Conservation (phyloP, 345 rosid genomes). For the Syzygium aqueum region DNA sequence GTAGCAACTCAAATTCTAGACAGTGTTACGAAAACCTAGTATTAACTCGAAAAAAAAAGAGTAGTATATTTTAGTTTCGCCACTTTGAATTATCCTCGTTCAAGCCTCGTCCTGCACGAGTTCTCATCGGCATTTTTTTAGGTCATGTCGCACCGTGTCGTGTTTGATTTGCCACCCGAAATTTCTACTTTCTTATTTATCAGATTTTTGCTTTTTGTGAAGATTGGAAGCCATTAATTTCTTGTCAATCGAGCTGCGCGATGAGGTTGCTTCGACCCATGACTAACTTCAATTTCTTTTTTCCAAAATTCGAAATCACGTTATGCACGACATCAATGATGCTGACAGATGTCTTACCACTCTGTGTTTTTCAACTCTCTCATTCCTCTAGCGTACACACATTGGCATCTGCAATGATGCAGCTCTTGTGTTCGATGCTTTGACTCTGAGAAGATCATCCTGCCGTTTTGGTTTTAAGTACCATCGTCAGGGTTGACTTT, state of each 20-base stretch:
- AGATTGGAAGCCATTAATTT: background rate
- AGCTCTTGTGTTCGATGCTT: background rate
- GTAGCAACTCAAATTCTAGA: background rate
- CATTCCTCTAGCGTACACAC: background rate
- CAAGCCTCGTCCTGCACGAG: accelerated
- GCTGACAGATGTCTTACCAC: background rate
- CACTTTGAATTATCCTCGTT: background rate
- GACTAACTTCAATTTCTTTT: background rate
- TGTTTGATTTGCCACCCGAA: background rate
- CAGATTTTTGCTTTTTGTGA: background rate
- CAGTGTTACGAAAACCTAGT: background rate
- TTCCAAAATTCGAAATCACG: background rate
- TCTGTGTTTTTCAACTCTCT: background rate
- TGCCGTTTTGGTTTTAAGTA: no score
- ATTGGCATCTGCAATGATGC: background rate
- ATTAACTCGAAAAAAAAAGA: accelerated
- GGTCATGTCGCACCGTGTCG: background rate
- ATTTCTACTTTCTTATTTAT: background rate
- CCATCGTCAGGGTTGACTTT: background rate
- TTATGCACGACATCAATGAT: background rate
- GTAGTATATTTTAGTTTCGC: background rate
- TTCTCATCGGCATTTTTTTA: background rate
- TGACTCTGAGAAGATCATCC: background rate
- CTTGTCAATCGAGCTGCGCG: background rate
- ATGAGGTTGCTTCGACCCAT: background rate